Base-by-base conservation (phyloP, 192 early-diverging fungal species). In the Entophlyctis luteolus region DNA sequence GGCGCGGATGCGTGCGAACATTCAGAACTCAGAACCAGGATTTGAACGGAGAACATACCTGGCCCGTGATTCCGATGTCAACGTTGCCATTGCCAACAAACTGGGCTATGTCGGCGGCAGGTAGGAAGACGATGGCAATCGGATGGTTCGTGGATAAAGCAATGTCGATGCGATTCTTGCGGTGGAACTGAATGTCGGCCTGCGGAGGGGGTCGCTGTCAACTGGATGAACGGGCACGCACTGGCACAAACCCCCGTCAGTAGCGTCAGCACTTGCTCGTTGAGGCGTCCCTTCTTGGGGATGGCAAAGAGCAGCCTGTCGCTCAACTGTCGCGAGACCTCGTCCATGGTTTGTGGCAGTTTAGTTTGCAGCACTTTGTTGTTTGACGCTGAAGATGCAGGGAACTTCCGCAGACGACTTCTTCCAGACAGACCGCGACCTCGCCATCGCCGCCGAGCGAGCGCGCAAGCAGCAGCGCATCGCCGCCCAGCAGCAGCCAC, bases 231-330 rank as follows among this genome's bases (percentile, higher is more conserved):
- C 6, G 32, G 32, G 18, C 22, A 20, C 3, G 2, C n/a, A n/a
- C n/a, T n/a, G n/a, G 10, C 8, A 35, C 53, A 52, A 31, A 55
- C 54, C 37, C 92, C 92, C 52, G 76, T 76, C 10, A 99, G 84
- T 32, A 99, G 76, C 6, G 84, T 78, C 10, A 95, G 73, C 48
- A 89, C 91, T 57, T 94, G 85, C 71, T 95, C 92, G 79, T 96
- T 88, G 36, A 99, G 88, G 34, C 96, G 89, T 31, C 96, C 96
- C 79, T 99, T 99, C 76, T 99, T 99, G 47, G 96, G 96, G 53
- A 99, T 86, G n/a, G 91, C 95, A 68, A 98, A 95, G 34, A 96
- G 80, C 46, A 98, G 72, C 23, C 77, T 65, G 62, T 77, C 78
- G 28, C 67, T 45, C n/a, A n/a, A n/a, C n/a, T n/a, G n/a, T n/a